Evolutionary conservation across 495 filamentous ascomycete species (phyloP).

Genomic region (Cenococcum geophilum): DNA sequence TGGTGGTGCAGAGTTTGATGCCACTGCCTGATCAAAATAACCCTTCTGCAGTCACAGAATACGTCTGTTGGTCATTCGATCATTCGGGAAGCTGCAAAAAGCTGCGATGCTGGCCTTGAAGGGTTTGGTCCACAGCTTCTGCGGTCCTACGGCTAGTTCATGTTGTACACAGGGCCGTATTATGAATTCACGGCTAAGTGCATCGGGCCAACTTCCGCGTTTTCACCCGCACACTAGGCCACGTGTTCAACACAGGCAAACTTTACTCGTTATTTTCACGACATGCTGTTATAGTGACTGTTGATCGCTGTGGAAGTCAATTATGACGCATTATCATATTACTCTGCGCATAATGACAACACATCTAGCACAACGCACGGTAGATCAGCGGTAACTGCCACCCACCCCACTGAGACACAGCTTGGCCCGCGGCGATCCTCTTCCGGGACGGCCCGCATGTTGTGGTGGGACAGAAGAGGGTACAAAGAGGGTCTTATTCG

Average conservation of each 20-base stretch:
- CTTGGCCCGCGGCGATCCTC: neutral
- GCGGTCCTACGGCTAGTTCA: neutral
- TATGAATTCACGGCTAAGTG: neutral
- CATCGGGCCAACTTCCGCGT: neutral
- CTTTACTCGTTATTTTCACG: neutral
- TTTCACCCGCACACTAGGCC: neutral
- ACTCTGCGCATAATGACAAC: neutral
- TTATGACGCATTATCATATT: neutral
- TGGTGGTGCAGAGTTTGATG: too few species aligned
- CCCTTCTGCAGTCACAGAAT: too few species aligned
- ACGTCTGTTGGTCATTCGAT: too few species aligned
- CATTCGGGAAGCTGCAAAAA: neutral
- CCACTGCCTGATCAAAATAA: too few species aligned
- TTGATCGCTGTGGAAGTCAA: neutral
- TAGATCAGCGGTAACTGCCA: neutral
- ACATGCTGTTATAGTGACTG: neutral
- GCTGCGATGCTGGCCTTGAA: neutral
- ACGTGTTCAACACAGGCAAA: constrained; percentile 2
- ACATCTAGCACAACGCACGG: neutral
- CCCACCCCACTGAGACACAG: neutral
- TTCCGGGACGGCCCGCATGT: neutral
- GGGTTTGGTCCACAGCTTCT: neutral
- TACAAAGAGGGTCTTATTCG: neutral
- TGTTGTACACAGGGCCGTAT: neutral
- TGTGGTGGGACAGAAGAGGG: neutral